These are phyloP conservation scores for Dictyostelium firmibasis DNA, from an alignment of 78 protist species.

Conservation along the genomic window DNA sequence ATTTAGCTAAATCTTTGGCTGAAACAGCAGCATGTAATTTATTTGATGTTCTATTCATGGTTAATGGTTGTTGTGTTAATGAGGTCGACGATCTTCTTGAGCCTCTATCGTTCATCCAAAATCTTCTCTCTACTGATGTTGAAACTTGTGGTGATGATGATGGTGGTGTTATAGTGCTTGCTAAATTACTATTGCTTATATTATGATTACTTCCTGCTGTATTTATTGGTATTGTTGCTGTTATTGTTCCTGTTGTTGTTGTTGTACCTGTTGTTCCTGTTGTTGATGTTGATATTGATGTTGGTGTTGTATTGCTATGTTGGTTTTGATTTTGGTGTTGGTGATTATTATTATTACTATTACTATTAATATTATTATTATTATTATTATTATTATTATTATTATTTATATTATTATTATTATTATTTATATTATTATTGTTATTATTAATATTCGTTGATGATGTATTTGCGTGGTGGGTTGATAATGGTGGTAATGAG, in stretches of 20 bases:
- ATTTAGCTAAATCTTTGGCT: conserved; percentile 9
- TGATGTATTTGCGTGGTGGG: neutral
- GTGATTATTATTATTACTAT: neutral
- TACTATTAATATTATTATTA: no score
- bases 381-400: no score
- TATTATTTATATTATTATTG: no score
- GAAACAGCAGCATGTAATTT: conserved; percentile 48
- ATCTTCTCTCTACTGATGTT: conserved; percentile 38
- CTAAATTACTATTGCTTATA: neutral
- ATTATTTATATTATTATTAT: no score
- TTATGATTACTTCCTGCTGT: neutral
- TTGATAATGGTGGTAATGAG: neutral
- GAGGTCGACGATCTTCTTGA: conserved; percentile 54
- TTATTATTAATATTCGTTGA: neutral
- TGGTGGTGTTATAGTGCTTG: neutral
- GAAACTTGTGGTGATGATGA: neutral
- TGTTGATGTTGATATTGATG: neutral
- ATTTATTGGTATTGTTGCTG: neutral
- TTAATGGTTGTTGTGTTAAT: conserved; percentile 44
- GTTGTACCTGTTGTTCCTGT: neutral
- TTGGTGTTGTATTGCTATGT: neutral
- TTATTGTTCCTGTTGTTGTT: neutral
- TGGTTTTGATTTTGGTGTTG: neutral
- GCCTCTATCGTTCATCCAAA: conserved; percentile 29
- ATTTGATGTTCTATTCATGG: conserved; percentile 27